These are phyloP conservation scores for Starmera quercuum DNA, from an alignment of 805 yeast genomes.

Conservation along the genomic window DNA sequence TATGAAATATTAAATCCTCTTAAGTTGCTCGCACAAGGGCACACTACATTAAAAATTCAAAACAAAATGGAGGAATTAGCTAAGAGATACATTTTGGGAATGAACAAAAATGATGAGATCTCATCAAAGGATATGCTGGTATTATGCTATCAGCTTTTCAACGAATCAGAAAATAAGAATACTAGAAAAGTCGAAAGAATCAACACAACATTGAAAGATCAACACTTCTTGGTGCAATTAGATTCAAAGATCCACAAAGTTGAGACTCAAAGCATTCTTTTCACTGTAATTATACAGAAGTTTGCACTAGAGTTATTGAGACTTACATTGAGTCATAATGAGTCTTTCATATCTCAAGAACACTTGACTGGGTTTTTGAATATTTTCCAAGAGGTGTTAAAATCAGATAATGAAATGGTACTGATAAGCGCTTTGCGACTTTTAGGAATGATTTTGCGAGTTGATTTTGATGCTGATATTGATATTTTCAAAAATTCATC, in stretches of 20 bases:
- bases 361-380: slow-evolving; percentile 74
- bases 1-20: slow-evolving; percentile 59
- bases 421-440: slow-evolving; percentile 59
- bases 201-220: slow-evolving; percentile 38
- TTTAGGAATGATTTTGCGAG: slow-evolving; percentile 47
- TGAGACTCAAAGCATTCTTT: slow-evolving; percentile 48
- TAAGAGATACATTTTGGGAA: slow-evolving; percentile 71
- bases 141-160: slow-evolving; percentile 66
- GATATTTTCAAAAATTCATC: slow-evolving; percentile 53
- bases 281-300: slow-evolving; percentile 56
- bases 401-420: slow-evolving; percentile 72
- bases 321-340: slow-evolving; percentile 59
- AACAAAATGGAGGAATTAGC: slow-evolving; percentile 72
- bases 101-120: slow-evolving; percentile 60
- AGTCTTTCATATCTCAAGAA: slow-evolving; percentile 46
- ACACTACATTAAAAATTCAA: slow-evolving; percentile 60
- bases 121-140: slow-evolving; percentile 51
- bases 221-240: slow-evolving; percentile 69
- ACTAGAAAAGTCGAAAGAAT: slow-evolving; percentile 14
- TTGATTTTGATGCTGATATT: slow-evolving; percentile 49
- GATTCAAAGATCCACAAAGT: slow-evolving; percentile 50
- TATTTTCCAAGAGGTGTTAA: slow-evolving; percentile 49
- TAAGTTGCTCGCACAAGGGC: slow-evolving; percentile 52
- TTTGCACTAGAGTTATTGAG: slow-evolving; percentile 73
- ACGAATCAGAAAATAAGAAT: slow-evolving; percentile 35